Percentiles rank a stretch among this genome's conserved stretches.
phyloP scores from a whole-genome alignment of 805 yeast species.

The Wickerhamiella hasegawae region DNA sequence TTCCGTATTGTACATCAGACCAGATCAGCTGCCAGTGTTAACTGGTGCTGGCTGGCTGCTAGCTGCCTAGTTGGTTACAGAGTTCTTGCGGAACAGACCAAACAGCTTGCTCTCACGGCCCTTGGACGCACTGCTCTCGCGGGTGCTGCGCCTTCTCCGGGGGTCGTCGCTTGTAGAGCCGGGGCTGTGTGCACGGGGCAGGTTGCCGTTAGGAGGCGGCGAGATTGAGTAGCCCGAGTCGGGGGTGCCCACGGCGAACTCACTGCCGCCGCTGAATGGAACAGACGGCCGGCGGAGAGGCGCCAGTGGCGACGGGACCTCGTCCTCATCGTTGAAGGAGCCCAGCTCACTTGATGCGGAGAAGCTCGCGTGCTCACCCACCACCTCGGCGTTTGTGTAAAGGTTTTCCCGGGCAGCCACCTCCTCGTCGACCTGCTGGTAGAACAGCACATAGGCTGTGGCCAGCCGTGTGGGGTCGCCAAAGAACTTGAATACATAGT shows the following conservation, averaged over 20 bases:
- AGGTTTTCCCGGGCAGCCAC: slow-evolving; percentile 4
- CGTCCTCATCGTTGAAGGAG: not conserved
- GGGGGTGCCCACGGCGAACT: not conserved
- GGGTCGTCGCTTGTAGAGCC: too few relatives aligned
- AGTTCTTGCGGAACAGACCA: slow-evolving; percentile 1
- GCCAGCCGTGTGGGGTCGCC: slow-evolving; percentile 83
- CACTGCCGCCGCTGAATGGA: not conserved
- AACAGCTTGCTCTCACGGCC: slow-evolving; percentile 1
- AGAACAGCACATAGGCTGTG: slow-evolving; percentile 80
- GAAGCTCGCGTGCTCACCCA: not conserved
- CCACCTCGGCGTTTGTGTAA: slow-evolving; percentile 5
- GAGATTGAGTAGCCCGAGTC: not conserved
- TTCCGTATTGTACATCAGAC: too few relatives aligned
- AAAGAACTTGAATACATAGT: slow-evolving; percentile 67
- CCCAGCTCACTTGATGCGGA: not conserved
- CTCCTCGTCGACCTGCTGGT: slow-evolving; percentile 34
- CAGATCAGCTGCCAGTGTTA: not conserved
- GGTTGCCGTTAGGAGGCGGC: not conserved
- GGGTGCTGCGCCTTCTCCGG: slow-evolving; percentile 1
- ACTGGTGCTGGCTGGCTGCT: not conserved
- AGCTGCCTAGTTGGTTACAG: not conserved
- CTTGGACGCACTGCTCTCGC: not conserved
- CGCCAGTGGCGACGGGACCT: not conserved
- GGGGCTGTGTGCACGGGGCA: too few relatives aligned
- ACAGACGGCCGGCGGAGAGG: too few relatives aligned